These are phyloP conservation scores for Cyberlindnera veronae DNA, from an alignment of 805 yeast genomes.

Conservation along the genomic window DNA sequence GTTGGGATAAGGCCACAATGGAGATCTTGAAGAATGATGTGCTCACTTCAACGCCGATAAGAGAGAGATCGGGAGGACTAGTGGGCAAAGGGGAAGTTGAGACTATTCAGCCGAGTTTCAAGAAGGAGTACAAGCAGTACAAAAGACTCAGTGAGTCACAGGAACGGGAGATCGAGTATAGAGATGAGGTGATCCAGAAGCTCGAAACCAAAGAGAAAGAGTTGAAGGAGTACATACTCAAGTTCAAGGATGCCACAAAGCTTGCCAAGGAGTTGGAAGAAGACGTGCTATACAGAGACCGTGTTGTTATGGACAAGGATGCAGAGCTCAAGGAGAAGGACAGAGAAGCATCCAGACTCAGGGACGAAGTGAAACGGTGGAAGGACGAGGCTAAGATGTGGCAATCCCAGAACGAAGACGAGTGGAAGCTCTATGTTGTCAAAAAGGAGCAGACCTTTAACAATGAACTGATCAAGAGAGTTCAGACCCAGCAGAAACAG, in stretches of 20 bases:
- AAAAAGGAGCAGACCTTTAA: conserved; percentile 13
- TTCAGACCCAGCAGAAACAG: conserved; percentile 19
- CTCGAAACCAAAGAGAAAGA: conserved; percentile 16
- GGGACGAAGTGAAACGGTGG: conserved; percentile 10
- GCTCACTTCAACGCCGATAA: conserved; percentile 11
- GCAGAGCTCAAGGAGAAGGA: conserved; percentile 10
- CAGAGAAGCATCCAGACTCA: conserved; percentile 2
- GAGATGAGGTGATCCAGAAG: conserved; percentile 24
- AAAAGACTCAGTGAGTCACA: conserved; percentile 21
- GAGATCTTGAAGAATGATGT: conserved; percentile 3
- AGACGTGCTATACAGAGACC: conserved; percentile 25
- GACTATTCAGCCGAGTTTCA: conserved; percentile 20
- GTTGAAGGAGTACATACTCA: conserved; percentile 7
- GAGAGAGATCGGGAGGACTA: neutral
- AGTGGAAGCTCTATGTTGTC: conserved; percentile 5
- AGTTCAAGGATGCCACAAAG: conserved; percentile 7
- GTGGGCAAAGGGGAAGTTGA: neutral
- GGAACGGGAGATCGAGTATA: conserved; percentile 25
- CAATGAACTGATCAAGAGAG: conserved; percentile 15
- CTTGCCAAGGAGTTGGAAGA: conserved; percentile 18
- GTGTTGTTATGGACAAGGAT: conserved; percentile 18
- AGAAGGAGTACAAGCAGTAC: conserved; percentile 20
- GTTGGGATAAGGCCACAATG: conserved; percentile 11
- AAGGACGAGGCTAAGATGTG: conserved; percentile 9
- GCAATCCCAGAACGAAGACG: conserved; percentile 7